phyloP scores from a whole-genome alignment of 345 rosid genomes.

The Populus simonii region DNA sequence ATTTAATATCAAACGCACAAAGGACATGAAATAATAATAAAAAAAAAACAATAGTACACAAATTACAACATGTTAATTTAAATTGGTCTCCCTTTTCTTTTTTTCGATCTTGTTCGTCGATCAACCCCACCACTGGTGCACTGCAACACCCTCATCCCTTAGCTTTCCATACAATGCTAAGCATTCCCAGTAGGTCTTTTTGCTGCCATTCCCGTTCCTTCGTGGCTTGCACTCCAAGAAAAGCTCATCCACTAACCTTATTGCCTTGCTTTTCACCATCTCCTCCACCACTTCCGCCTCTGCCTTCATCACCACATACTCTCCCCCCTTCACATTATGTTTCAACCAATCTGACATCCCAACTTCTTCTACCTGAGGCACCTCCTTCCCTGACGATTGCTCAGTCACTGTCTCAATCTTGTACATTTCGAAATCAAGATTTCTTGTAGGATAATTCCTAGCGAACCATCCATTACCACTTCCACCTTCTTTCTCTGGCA shows the following conservation, averaged over 20 bases:
- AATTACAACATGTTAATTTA: neutral
- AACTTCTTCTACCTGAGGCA: slow-evolving; percentile 19
- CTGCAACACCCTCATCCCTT: slow-evolving; percentile 78
- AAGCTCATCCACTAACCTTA: slow-evolving; percentile 68
- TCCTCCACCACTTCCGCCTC: slow-evolving; percentile 75
- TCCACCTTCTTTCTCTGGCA: slow-evolving; percentile 39
- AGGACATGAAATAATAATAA: neutral
- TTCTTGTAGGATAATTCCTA: slow-evolving; percentile 66
- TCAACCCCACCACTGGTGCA: slow-evolving; percentile 88
- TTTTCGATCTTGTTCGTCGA: neutral
- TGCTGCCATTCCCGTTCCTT: slow-evolving; percentile 30
- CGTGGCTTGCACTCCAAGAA: slow-evolving; percentile 81
- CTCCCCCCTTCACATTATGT: slow-evolving; percentile 59
- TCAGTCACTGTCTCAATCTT: slow-evolving; percentile 50
- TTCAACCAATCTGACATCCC: slow-evolving; percentile 69
- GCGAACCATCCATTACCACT: slow-evolving; percentile 60
- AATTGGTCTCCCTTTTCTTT: neutral
- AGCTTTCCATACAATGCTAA: slow-evolving; percentile 73
- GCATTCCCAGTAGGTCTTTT: slow-evolving; percentile 78
- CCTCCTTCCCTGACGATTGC: slow-evolving; percentile 19
- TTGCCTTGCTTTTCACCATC: slow-evolving; percentile 55
- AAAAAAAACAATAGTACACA: neutral
- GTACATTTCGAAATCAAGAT: slow-evolving; percentile 63
- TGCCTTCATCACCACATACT: slow-evolving; percentile 82
- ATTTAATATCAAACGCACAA: neutral